Conservation (phyloP, 148 eudicot genomes). For the Simmondsia chinensis region DNA sequence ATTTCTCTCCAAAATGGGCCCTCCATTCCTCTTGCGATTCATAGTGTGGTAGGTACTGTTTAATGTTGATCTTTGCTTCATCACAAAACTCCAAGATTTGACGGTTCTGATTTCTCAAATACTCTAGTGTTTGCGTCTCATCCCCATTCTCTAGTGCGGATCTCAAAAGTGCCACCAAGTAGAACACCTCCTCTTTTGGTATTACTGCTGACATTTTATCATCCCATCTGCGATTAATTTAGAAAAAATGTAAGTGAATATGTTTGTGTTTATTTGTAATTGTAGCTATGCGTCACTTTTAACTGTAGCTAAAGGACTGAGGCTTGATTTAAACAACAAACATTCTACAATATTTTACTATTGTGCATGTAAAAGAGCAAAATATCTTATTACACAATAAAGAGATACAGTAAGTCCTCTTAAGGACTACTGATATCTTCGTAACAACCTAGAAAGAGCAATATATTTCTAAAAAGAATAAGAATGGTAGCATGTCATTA, state of each 20-base stretch:
- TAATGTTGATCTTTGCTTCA: slow-evolving; percentile 34
- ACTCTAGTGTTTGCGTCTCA: slow-evolving; percentile 43
- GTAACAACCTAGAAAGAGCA: too few species aligned
- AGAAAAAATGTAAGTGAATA: neutral
- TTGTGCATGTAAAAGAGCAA: too few species aligned
- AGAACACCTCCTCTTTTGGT: slow-evolving; percentile 78
- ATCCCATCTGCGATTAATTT: slow-evolving; percentile 49
- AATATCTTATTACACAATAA: too few species aligned
- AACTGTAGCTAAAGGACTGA: too few species aligned
- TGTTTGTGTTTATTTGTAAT: neutral
- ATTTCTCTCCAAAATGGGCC: slow-evolving; percentile 62
- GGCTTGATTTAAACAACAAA: too few species aligned
- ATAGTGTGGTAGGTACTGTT: slow-evolving; percentile 85
- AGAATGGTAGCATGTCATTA: too few species aligned
- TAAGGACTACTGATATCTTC: too few species aligned
- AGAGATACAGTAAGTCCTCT: too few species aligned
- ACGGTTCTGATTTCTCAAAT: slow-evolving; percentile 46
- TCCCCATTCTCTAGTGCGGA: slow-evolving; percentile 62
- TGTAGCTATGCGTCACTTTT: neutral
- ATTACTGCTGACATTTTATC: slow-evolving; percentile 53
- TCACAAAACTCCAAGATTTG: slow-evolving; percentile 51
- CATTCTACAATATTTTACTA: too few species aligned
- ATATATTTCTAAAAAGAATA: too few species aligned
- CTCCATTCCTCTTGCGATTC: slow-evolving; percentile 57
- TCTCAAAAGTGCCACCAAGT: slow-evolving; percentile 56